Conservation (phyloP, 1,284 basidiomycete genomes). For the Agroathelia rolfsii region DNA sequence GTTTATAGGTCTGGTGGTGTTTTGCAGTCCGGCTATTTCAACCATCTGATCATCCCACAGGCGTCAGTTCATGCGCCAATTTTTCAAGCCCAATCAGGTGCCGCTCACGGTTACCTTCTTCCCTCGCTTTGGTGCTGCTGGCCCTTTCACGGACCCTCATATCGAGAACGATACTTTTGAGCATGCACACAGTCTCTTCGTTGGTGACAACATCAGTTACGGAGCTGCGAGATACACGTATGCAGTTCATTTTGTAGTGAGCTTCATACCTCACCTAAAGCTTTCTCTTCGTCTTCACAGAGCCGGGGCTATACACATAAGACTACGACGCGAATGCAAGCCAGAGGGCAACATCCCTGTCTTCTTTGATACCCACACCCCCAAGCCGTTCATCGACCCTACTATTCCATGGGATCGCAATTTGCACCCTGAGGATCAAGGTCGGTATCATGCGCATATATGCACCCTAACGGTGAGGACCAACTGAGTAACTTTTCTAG, state of each 20-base stretch:
- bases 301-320: conserved; percentile 93
- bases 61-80: conserved; percentile 75
- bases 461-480: conserved; percentile 8
- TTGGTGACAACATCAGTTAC: conserved; percentile 94
- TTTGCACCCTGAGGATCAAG: conserved; percentile 73
- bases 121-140: conserved; percentile 83
- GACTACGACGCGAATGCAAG: conserved; percentile 83
- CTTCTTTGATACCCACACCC: conserved; percentile 83
- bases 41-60: conserved; percentile 29
- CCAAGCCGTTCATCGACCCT: conserved; percentile 83
- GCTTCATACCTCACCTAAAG: conserved; percentile 1
- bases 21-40: conserved; percentile 7
- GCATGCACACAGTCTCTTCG: conserved; percentile 86
- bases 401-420: conserved; percentile 80
- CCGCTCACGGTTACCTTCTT: conserved; percentile 95
- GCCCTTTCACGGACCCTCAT: conserved; percentile 88
- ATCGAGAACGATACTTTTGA: conserved; percentile 65
- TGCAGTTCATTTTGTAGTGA: conserved; percentile 4
- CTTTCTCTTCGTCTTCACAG: conserved; percentile 30
- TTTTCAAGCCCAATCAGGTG: conserved; percentile 80
- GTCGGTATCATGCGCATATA: conserved; percentile 26
- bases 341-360: conserved; percentile 95
- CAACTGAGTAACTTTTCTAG: conserved; percentile 25
- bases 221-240: conserved; percentile 96
- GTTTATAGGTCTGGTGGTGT: conserved; percentile 55